phyloP scores from a whole-genome alignment of 148 eudicot genomes.

The Rhododendron mucronatum region DNA sequence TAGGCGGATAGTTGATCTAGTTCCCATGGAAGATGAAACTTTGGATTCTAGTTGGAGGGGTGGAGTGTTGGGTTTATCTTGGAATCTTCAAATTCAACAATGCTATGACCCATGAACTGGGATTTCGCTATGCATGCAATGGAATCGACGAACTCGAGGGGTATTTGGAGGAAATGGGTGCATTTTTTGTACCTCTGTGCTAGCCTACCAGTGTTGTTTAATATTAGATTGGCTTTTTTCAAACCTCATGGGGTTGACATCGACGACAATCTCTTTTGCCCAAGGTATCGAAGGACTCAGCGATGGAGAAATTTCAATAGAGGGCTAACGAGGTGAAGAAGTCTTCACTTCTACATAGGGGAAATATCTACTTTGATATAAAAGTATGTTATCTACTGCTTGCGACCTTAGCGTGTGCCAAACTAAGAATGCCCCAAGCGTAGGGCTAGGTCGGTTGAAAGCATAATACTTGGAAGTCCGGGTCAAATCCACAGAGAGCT shows the following conservation, averaged over 20 bases:
- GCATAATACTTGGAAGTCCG: too few relatives aligned
- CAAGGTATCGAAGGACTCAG: not conserved
- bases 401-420: not conserved
- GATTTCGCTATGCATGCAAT: not conserved
- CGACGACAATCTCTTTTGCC: not conserved
- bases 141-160: not conserved
- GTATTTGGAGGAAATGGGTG: not conserved
- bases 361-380: not conserved
- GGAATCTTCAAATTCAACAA: not conserved
- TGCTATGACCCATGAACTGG: not conserved
- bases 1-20: not conserved
- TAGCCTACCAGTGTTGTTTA: not conserved
- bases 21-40: not conserved
- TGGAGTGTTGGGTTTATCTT: not conserved
- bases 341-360: not conserved
- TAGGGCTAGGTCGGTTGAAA: too few relatives aligned
- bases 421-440: too few relatives aligned
- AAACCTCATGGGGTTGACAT: not conserved
- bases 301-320: not conserved
- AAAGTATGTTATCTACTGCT: not conserved
- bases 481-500: too few relatives aligned
- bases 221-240: not conserved
- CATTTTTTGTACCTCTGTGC: not conserved
- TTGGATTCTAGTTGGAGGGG: not conserved
- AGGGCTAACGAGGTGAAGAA: not conserved